Conservation (phyloP, 2,329 filamentous ascomycete species). For the Microcyclosporella mali region DNA sequence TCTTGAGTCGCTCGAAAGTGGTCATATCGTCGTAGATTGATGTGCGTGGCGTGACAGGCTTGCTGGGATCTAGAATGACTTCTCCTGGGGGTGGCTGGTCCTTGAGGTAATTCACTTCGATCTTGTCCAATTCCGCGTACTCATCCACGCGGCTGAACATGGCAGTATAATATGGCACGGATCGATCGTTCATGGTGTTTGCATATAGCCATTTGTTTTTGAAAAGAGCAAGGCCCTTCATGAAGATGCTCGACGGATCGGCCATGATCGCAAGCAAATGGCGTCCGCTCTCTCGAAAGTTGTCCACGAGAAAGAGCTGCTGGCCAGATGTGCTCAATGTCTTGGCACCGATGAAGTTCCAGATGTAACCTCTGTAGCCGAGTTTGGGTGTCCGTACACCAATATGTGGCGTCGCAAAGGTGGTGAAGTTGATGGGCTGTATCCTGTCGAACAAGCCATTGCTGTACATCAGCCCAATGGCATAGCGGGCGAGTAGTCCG, state of each 20-base stretch:
- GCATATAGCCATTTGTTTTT: slow-evolving; percentile 71
- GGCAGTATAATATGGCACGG: slow-evolving; percentile 77
- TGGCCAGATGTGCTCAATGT: slow-evolving; percentile 76
- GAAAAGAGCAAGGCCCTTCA: slow-evolving; percentile 70
- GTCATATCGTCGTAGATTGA: slow-evolving; percentile 14
- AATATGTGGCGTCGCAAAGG: slow-evolving; percentile 76
- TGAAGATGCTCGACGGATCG: slow-evolving; percentile 79
- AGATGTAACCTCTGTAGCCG: slow-evolving; percentile 40
- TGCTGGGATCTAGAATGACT: slow-evolving; percentile 64
- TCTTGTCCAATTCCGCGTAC: slow-evolving; percentile 59
- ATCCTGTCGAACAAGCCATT: slow-evolving; percentile 74
- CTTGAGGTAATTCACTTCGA: slow-evolving; percentile 66
- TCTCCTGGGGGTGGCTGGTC: slow-evolving; percentile 63
- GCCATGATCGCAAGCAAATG: slow-evolving; percentile 76
- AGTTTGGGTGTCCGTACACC: slow-evolving; percentile 41
- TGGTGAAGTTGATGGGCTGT: slow-evolving; percentile 85
- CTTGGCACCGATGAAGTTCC: slow-evolving; percentile 76
- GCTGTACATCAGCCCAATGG: slow-evolving; percentile 73
- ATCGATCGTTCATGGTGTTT: slow-evolving; percentile 81
- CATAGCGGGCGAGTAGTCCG: slow-evolving; percentile 79
- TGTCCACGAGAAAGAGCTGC: slow-evolving; percentile 82
- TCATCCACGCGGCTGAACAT: slow-evolving; percentile 72
- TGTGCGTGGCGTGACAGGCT: slow-evolving; percentile 50
- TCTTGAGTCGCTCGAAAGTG: slow-evolving; percentile 16
- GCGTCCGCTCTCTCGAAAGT: slow-evolving; percentile 74